Conservation (phyloP, 2,329 filamentous ascomycete species). For the Pestalotiopsis sp. region DNA sequence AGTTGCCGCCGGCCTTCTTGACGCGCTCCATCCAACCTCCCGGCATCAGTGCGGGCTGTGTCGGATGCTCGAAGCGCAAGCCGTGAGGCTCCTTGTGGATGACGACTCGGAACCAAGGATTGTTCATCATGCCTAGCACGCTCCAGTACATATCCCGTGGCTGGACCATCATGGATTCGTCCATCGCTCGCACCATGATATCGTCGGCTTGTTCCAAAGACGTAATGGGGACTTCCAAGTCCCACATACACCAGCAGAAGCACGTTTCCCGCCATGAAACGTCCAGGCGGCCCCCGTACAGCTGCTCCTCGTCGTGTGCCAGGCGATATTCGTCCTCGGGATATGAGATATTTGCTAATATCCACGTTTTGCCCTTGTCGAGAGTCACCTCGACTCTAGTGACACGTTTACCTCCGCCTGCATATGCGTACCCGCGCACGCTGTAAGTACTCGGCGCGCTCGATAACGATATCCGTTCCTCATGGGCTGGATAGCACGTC, state of each 20-base stretch:
- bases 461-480: constrained; percentile 62
- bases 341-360: constrained; percentile 75
- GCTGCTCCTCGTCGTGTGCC: constrained; percentile 56
- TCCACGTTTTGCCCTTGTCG: constrained; percentile 81
- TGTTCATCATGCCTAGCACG: constrained; percentile 97
- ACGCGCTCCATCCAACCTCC: constrained; percentile 94
- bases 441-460: constrained; percentile 58
- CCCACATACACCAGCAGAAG: constrained; percentile 96
- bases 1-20: constrained; percentile 78
- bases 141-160: constrained; percentile 96
- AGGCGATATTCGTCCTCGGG: constrained; percentile 81
- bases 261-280: constrained; percentile 79
- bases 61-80: constrained; percentile 85
- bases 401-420: constrained; percentile 81
- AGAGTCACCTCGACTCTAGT: constrained; percentile 82
- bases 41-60: constrained; percentile 73
- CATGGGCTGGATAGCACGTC: constrained; percentile 76
- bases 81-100: constrained; percentile 67
- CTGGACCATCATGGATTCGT: constrained; percentile 84
- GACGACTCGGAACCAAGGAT: constrained; percentile 85
- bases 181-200: constrained; percentile 84
- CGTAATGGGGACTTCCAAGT: constrained; percentile 64
- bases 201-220: constrained; percentile 68
- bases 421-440: constrained; percentile 82
- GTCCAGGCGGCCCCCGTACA: constrained; percentile 79